A percentile compares a stretch with the other conserved stretches of the same genome.
Evolutionary conservation across 2,329 filamentous ascomycete genomes (phyloP).

Genomic region (Colletotrichum sp.): DNA sequence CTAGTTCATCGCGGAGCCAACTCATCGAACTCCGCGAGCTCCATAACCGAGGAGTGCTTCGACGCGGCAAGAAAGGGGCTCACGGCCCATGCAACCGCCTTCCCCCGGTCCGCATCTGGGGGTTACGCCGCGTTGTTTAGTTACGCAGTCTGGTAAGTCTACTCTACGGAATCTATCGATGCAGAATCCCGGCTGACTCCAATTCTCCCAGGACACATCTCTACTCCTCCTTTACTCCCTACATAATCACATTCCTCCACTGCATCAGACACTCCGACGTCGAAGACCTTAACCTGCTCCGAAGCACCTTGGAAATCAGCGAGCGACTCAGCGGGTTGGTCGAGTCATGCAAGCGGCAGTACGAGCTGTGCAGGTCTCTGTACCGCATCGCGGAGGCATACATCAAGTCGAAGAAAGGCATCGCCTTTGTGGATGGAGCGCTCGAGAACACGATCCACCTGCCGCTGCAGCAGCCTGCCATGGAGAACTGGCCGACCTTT

Average conservation of each 20-base stretch:
- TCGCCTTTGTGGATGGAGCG: background rate
- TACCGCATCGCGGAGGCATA: slow-evolving; percentile 13
- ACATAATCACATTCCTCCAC: slow-evolving; percentile 25
- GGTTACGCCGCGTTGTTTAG: slow-evolving; percentile 17
- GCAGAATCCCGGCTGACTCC: background rate
- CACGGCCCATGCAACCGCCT: slow-evolving; percentile 18
- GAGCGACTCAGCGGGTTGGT: background rate
- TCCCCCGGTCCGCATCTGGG: slow-evolving; percentile 4
- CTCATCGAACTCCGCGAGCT: slow-evolving; percentile 9
- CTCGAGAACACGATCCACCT: background rate
- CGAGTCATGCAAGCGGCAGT: slow-evolving; percentile 1
- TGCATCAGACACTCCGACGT: slow-evolving; percentile 17
- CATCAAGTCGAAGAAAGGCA: background rate
- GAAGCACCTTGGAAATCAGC: background rate
- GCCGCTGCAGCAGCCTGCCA: background rate
- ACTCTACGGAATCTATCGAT: background rate
- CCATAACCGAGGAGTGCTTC: slow-evolving; percentile 24
- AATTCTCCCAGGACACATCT: slow-evolving; percentile 20
- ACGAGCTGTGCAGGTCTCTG: background rate
- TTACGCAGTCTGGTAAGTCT: slow-evolving; percentile 25
- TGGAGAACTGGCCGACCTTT: background rate
- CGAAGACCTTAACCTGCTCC: slow-evolving; percentile 9
- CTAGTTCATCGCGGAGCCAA: slow-evolving; percentile 20
- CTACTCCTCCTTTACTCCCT: slow-evolving; percentile 26
- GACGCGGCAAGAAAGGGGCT: slow-evolving; percentile 21